A percentile compares a stretch with the other conserved stretches of the same genome.
Conservation (phyloP, 257 asterid genomes). For the Coffea canephora region DNA sequence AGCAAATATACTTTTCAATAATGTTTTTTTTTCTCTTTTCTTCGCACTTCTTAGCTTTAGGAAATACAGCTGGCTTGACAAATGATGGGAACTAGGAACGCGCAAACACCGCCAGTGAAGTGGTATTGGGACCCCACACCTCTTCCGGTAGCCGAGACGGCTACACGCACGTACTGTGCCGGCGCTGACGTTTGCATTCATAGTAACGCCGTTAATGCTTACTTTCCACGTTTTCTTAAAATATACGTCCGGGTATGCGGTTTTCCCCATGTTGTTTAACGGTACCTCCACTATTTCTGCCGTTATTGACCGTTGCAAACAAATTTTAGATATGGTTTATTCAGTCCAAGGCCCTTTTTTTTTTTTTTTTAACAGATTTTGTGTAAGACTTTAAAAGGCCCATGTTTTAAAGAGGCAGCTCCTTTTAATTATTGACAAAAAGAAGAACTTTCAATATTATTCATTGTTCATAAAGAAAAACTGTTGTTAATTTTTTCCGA, state of each 20-base stretch:
- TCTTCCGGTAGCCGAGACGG: neutral
- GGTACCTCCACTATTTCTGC: neutral
- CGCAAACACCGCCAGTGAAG: slow-evolving; percentile 27
- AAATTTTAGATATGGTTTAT: neutral
- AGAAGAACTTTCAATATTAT: too few relatives aligned
- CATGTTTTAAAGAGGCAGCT: too few relatives aligned
- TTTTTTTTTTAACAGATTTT: too few relatives aligned
- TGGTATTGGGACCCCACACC: slow-evolving; percentile 24
- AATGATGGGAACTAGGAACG: slow-evolving; percentile 6
- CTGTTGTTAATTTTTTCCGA: too few relatives aligned
- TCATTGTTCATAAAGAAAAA: too few relatives aligned
- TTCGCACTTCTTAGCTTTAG: neutral
- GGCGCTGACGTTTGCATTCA: neutral
- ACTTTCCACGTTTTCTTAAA: neutral
- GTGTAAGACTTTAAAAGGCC: too few relatives aligned
- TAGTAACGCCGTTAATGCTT: slow-evolving; percentile 11
- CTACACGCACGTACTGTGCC: slow-evolving; percentile 1
- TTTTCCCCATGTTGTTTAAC: neutral
- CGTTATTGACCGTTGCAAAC: neutral
- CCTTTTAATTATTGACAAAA: too few relatives aligned
- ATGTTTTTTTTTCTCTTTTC: neutral
- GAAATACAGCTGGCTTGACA: slow-evolving; percentile 23
- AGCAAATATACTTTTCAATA: neutral
- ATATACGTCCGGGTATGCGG: neutral
- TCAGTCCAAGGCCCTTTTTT: too few relatives aligned